Conservation (phyloP, 2,329 filamentous ascomycete species). For the Metarhizium album region DNA sequence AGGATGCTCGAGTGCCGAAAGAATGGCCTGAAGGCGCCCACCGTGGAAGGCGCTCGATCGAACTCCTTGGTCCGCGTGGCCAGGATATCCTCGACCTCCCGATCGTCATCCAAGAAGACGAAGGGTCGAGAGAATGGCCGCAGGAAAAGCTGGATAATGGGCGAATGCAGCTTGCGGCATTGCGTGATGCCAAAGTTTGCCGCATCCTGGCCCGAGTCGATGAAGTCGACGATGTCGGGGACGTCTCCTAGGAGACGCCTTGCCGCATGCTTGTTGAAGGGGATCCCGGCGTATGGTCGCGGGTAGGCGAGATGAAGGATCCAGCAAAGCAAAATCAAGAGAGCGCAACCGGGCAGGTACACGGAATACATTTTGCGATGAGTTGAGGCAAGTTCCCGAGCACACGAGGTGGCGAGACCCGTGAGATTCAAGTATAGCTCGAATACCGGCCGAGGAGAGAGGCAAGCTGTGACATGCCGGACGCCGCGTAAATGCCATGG, state of each 20-base stretch:
- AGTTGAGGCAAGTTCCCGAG: no score
- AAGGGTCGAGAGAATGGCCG: slow-evolving; percentile 28
- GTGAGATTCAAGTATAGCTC: no score
- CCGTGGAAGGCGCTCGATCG: slow-evolving; percentile 26
- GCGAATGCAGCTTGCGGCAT: slow-evolving; percentile 1
- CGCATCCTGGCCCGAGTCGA: neutral
- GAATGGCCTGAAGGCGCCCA: slow-evolving; percentile 20
- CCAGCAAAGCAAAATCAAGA: neutral
- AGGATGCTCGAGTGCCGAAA: slow-evolving; percentile 22
- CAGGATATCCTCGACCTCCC: slow-evolving; percentile 32
- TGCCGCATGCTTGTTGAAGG: slow-evolving; percentile 3
- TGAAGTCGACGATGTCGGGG: slow-evolving; percentile 3
- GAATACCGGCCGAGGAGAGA: no score
- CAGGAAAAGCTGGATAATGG: slow-evolving; percentile 22
- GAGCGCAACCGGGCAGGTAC: neutral
- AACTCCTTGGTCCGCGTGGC: slow-evolving; percentile 30
- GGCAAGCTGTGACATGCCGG: neutral
- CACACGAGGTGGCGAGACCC: no score
- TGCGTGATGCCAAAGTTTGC: neutral
- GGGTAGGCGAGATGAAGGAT: neutral
- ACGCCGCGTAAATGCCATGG: neutral
- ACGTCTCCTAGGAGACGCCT: slow-evolving; percentile 5
- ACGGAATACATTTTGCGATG: neutral
- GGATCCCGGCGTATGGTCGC: slow-evolving; percentile 3
- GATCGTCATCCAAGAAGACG: slow-evolving; percentile 28